These are phyloP conservation scores for Fusarium nodosum DNA, from an alignment of 2,329 filamentous ascomycete genomes.

Conservation along the genomic window DNA sequence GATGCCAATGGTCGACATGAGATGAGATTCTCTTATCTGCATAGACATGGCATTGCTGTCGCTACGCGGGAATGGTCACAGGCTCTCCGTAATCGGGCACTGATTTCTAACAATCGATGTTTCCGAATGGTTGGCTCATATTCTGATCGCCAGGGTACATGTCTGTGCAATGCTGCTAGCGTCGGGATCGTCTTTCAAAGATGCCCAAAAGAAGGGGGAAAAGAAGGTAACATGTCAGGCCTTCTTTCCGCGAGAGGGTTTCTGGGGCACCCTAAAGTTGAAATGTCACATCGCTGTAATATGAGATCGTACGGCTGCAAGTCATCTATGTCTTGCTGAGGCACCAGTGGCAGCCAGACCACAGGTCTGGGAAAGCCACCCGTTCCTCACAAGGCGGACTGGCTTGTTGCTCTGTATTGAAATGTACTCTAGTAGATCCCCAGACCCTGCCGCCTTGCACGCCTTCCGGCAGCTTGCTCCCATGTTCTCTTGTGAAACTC, in stretches of 20 bases:
- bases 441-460: slow-evolving; percentile 19
- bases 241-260: slow-evolving; percentile 11
- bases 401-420: slow-evolving; percentile 21
- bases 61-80: slow-evolving; percentile 25
- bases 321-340: slow-evolving; percentile 45
- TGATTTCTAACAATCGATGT: slow-evolving; percentile 29
- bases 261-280: slow-evolving; percentile 23
- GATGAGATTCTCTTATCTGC: slow-evolving; percentile 4
- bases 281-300: slow-evolving; percentile 42
- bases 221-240: slow-evolving; percentile 9
- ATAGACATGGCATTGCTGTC: slow-evolving; percentile 30
- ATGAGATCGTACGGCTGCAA: slow-evolving; percentile 46
- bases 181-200: slow-evolving; percentile 38
- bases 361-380: slow-evolving; percentile 39
- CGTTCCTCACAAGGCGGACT: slow-evolving; percentile 17
- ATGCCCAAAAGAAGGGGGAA: slow-evolving; percentile 16
- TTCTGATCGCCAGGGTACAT: slow-evolving; percentile 41
- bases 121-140: slow-evolving; percentile 39
- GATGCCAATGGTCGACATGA: slow-evolving; percentile 18
- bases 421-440: slow-evolving; percentile 12
- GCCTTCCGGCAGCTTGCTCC: slow-evolving; percentile 16
- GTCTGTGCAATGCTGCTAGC: slow-evolving; percentile 37
- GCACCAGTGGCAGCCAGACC: slow-evolving; percentile 18
- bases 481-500: slow-evolving; percentile 21
- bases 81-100: slow-evolving; percentile 34